A percentile compares a stretch with the other conserved stretches of the same genome.
Conservation (phyloP, 148 eudicot species). For the Limonium bicolor region DNA sequence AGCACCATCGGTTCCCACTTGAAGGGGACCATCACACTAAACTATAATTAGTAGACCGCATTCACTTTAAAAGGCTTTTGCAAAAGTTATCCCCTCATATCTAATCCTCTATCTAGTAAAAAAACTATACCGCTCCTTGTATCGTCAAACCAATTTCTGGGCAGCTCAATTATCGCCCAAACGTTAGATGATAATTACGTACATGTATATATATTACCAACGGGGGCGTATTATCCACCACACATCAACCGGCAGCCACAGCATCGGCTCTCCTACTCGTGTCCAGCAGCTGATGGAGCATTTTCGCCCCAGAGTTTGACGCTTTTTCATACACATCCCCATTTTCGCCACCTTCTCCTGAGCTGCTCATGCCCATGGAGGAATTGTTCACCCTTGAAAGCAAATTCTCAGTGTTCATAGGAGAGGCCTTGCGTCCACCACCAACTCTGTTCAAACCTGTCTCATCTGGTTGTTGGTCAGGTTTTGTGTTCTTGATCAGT, state of each 20-base stretch:
- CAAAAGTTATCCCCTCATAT: no score
- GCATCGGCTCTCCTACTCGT: slow-evolving; percentile 58
- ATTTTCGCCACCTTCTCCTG: slow-evolving; percentile 26
- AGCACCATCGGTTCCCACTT: no score
- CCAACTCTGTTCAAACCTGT: slow-evolving; percentile 10
- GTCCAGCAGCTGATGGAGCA: slow-evolving; percentile 69
- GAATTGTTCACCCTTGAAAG: slow-evolving; percentile 66
- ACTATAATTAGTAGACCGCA: no score
- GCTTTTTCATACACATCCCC: slow-evolving; percentile 23
- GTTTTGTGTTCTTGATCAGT: slow-evolving; percentile 26
- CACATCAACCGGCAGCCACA: slow-evolving; percentile 58
- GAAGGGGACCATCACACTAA: no score
- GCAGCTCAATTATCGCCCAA: no score
- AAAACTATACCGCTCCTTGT: no score
- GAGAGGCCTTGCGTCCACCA: slow-evolving; percentile 14
- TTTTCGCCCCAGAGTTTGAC: slow-evolving; percentile 53
- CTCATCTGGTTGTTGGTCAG: slow-evolving; percentile 11
- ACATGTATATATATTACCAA: no score
- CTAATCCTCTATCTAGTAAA: no score
- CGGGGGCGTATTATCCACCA: no score
- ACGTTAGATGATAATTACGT: no score
- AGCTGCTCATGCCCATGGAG: slow-evolving; percentile 22
- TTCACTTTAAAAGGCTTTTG: no score
- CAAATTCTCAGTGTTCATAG: slow-evolving; percentile 61
- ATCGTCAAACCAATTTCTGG: no score